These are phyloP conservation scores for Colletotrichum cereale DNA, from an alignment of 2,329 filamentous ascomycete species.

Conservation along the genomic window DNA sequence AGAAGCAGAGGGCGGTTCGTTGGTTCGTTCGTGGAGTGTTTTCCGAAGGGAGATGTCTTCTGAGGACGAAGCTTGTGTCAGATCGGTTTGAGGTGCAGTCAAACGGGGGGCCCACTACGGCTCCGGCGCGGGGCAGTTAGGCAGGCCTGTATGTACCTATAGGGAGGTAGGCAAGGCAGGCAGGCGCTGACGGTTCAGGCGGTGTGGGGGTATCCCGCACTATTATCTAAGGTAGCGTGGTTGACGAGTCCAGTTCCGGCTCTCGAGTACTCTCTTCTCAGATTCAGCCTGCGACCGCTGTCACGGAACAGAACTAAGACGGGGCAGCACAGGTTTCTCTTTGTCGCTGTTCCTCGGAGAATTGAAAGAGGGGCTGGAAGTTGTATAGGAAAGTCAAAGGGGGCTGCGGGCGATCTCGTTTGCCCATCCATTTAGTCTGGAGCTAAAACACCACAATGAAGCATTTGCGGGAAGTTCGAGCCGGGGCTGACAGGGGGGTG, in stretches of 20 bases:
- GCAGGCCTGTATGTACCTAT: no score
- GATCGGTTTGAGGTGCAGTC: constrained; percentile 44
- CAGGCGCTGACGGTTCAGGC: not conserved
- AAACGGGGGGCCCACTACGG: constrained; percentile 26
- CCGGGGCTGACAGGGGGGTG: no score
- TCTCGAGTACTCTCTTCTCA: not conserved
- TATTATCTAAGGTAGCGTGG: not conserved
- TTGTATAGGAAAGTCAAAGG: not conserved
- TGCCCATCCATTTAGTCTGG: constrained; percentile 1
- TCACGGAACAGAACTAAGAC: not conserved
- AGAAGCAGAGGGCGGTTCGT: not conserved
- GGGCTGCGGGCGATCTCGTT: constrained; percentile 2
- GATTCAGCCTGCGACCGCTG: not conserved
- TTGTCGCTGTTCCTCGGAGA: not conserved
- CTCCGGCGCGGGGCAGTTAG: constrained; percentile 23
- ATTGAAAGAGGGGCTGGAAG: not conserved
- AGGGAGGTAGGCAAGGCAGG: no score
- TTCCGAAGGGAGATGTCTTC: constrained; percentile 9
- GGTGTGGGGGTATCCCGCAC: constrained; percentile 20
- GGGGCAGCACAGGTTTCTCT: not conserved
- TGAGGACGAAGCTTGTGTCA: constrained; percentile 44
- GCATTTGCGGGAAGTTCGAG: constrained; percentile 11
- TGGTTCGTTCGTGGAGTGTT: constrained; percentile 24
- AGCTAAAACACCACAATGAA: constrained; percentile 14
- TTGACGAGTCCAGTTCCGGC: not conserved